Conservation (phyloP, 176 grass and related monocot species). For the Lolium rigidum region DNA sequence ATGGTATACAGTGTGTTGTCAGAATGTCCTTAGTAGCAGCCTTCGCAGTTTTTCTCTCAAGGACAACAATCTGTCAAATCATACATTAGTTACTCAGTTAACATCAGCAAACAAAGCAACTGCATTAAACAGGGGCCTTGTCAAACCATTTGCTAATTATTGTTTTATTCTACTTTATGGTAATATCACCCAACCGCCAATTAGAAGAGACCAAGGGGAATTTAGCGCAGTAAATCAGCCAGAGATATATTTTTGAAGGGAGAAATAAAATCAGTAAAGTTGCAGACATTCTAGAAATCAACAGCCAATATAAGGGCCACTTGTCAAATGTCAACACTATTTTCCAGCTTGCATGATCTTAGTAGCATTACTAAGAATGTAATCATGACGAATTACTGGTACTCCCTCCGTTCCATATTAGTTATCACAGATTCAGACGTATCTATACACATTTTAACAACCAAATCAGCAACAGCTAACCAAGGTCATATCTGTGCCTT, state of each 20-base stretch:
- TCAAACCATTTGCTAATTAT: not conserved
- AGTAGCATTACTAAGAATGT: not conserved
- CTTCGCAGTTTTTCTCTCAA: constrained; percentile 86
- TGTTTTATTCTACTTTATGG: not conserved
- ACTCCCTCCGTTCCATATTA: not conserved
- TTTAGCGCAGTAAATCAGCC: not conserved
- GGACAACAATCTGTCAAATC: constrained; percentile 87
- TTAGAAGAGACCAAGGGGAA: not conserved
- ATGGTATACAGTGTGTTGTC: constrained; percentile 90
- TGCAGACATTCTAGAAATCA: not conserved
- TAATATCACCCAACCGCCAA: not conserved
- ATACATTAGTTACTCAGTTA: constrained; percentile 18
- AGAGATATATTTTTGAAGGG: not conserved
- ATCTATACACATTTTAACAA: no score
- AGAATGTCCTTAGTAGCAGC: constrained; percentile 89
- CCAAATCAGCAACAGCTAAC: not conserved
- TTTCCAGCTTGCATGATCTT: not conserved
- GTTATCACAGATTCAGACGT: no score
- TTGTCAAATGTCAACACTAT: constrained; percentile 4
- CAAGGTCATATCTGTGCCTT: not conserved
- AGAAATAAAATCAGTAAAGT: not conserved
- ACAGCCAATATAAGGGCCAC: not conserved
- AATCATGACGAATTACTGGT: not conserved
- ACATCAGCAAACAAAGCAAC: constrained; percentile 14
- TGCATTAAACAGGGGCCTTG: constrained; percentile 2